phyloP scores from a whole-genome alignment of 495 filamentous ascomycete genomes.

The Penicillium waksmanii region DNA sequence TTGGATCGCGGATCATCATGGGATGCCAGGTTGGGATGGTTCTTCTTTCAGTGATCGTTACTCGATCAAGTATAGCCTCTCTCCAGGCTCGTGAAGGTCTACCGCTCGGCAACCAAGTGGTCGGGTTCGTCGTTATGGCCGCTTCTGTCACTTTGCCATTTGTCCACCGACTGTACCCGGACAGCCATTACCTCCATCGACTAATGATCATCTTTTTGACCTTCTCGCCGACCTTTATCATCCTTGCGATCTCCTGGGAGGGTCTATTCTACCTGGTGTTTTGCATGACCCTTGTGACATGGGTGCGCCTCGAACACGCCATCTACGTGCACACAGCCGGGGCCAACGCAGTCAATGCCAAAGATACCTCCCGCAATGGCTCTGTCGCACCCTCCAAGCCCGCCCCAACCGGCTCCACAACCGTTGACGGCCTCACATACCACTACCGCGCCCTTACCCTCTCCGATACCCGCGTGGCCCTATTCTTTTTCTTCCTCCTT shows the following conservation, averaged over 20 bases:
- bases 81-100: slow-evolving; percentile 86
- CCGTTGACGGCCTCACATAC: slow-evolving; percentile 42
- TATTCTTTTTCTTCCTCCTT: slow-evolving; percentile 94
- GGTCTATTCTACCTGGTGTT: slow-evolving; percentile 95
- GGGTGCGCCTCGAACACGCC: slow-evolving; percentile 88
- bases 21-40: slow-evolving; percentile 76
- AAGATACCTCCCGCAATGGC: slow-evolving; percentile 15
- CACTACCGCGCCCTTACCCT: slow-evolving; percentile 74
- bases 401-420: slow-evolving; percentile 32
- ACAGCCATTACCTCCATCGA: slow-evolving; percentile 87
- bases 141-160: slow-evolving; percentile 79
- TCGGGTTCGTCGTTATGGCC: slow-evolving; percentile 83
- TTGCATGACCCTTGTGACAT: slow-evolving; percentile 78
- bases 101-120: slow-evolving; percentile 84
- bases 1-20: slow-evolving; percentile 58
- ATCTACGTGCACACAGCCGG: slow-evolving; percentile 61
- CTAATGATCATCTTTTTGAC: slow-evolving; percentile 89
- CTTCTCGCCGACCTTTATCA: slow-evolving; percentile 91
- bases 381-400: slow-evolving; percentile 28
- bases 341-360: slow-evolving; percentile 27
- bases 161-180: slow-evolving; percentile 77
- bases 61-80: slow-evolving; percentile 76
- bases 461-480: slow-evolving; percentile 79
- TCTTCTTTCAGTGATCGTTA: slow-evolving; percentile 81
- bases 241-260: slow-evolving; percentile 97